Evolutionary conservation across 148 eudicot species (phyloP), one percentile per base, ranked within the genome.

Genomic region (Spergularia bocconei): DNA sequence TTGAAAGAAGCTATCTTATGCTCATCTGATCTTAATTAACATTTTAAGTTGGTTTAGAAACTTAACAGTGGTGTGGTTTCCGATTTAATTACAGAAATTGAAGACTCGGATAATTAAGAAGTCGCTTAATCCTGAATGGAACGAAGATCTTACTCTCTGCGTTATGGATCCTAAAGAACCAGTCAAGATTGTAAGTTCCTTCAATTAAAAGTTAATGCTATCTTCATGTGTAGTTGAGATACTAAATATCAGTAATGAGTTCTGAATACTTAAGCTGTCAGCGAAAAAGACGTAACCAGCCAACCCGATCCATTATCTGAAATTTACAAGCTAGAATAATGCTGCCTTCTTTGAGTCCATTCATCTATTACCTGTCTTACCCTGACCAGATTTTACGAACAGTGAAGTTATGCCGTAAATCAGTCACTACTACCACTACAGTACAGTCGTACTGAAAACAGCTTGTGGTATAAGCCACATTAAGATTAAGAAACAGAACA

Each of bases 91-190:
- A n/a, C 78, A 75, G 78, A 75, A 75, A 56, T n/a, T 75, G 6
- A 66, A 56, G 57, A 75, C 64, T 15, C 47, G 72, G 4, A 4
- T 55, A 13, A 58, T 75, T 44, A 67, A 10, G 72, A 75, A 57
- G 56, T 55, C 72, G 7, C 47, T 56, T 39, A 75, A 75, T 67
- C 78, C 78, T 6, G 65, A 55, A 39, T 75, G 78, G 78, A 67
- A 75, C 15, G 72, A 75, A 57, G 72, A 75, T 11, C 72, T 75
- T 15, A 75, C 78, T 4, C 55, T 75, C 4, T 67, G n/a, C 15
- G 17, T 75, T 44, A 21, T 36, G 14, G 63, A 75, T 25, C 78
- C 78, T 0, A 44, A 75, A 15, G 78, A 70, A 41, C 65, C 76
- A 13, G 44, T 78, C 60, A 41, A 70, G 70, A 36, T 79, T 54